These are phyloP conservation scores for Saposhnikovia divaricata DNA, from an alignment of 129 eudicot species.

Conservation along the genomic window DNA sequence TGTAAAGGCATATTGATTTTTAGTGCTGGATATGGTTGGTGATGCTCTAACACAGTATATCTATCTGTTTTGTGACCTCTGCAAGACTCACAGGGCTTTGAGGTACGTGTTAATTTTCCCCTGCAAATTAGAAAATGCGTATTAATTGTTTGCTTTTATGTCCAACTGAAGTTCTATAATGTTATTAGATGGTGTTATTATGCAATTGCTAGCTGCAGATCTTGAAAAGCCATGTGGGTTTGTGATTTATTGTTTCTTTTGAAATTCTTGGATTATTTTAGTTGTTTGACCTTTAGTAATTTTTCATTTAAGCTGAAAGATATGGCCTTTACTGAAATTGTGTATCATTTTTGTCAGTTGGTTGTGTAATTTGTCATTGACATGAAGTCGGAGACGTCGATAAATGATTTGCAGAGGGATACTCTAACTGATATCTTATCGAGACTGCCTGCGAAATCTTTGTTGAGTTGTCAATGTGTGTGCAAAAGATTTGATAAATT, in stretches of 20 bases:
- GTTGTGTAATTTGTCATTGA: not conserved
- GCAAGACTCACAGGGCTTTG: not conserved
- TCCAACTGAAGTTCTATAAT: not conserved
- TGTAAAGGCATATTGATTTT: no score
- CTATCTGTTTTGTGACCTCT: not conserved
- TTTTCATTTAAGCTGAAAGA: not conserved
- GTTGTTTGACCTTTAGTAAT: not conserved
- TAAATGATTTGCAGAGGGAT: not conserved
- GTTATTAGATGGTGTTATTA: not conserved
- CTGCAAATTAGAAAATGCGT: not conserved
- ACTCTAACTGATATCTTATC: constrained; percentile 3
- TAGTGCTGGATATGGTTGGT: no score
- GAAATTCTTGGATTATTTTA: not conserved
- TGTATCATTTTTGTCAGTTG: not conserved
- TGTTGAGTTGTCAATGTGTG: constrained; percentile 13
- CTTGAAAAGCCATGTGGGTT: not conserved
- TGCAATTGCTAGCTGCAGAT: not conserved
- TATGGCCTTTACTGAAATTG: not conserved
- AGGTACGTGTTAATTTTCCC: not conserved
- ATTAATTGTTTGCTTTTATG: not conserved
- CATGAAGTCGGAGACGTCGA: constrained; percentile 4
- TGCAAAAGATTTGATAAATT: constrained; percentile 1
- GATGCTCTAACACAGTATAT: not conserved
- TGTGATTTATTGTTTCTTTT: not conserved
- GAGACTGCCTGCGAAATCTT: not conserved